Evolutionary conservation across 139 green algal genomes (phyloP).

Genomic region (Picochlorum costavermella): DNA sequence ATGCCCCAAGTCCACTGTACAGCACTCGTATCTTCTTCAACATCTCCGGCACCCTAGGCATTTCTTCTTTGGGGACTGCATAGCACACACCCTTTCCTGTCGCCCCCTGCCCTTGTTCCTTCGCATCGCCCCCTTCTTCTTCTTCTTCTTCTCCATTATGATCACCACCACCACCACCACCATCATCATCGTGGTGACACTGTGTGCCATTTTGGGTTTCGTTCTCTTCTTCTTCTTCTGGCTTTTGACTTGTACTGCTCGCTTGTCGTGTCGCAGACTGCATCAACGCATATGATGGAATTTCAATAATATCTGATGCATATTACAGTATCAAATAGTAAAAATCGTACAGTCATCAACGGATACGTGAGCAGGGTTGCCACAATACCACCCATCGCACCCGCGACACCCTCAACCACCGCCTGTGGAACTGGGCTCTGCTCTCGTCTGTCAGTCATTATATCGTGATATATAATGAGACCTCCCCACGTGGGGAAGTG

Average conservation of each 20-base stretch:
- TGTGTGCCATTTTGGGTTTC: background rate
- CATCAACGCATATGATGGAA: background rate
- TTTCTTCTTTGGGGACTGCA: no score
- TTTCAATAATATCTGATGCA: no score
- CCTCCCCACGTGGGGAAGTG: no score
- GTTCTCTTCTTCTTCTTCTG: slow-evolving; percentile 9
- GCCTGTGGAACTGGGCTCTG: slow-evolving; percentile 24
- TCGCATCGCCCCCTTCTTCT: no score
- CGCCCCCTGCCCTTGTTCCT: background rate
- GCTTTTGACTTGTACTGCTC: slow-evolving; percentile 9
- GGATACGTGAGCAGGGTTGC: slow-evolving; percentile 65
- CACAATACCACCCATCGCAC: slow-evolving; percentile 38
- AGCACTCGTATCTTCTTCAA: slow-evolving; percentile 35
- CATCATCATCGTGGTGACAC: background rate
- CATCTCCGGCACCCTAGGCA: no score
- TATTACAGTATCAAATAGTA: background rate
- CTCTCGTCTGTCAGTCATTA: background rate
- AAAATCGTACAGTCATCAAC: slow-evolving; percentile 51
- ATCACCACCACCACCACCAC: background rate
- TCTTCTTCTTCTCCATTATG: no score
- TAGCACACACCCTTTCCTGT: no score
- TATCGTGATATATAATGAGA: no score
- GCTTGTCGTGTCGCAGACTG: slow-evolving; percentile 31
- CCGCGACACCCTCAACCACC: slow-evolving; percentile 39
- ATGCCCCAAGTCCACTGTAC: slow-evolving; percentile 56